Evolutionary conservation across 345 rosid genomes (phyloP).

Genomic region (Moringa oleifera): DNA sequence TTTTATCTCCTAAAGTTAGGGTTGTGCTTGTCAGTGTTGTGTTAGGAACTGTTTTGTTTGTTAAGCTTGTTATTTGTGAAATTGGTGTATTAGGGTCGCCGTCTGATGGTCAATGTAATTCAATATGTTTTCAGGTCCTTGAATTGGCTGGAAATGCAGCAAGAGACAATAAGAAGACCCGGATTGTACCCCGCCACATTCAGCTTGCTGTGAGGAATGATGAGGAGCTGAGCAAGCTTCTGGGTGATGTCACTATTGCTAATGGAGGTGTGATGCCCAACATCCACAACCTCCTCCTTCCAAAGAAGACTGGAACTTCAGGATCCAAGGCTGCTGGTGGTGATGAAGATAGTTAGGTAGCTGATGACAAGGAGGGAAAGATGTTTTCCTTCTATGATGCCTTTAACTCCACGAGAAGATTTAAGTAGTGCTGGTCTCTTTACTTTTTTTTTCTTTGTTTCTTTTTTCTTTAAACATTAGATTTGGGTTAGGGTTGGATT

Average conservation of each 20-base stretch:
- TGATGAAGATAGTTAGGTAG: slow-evolving; percentile 39
- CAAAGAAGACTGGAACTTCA: slow-evolving; percentile 76
- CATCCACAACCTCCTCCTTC: slow-evolving; percentile 90
- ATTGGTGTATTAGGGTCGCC: neutral
- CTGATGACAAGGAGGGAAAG: neutral
- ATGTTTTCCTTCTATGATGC: neutral
- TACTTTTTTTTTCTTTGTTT: neutral
- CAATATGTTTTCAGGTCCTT: slow-evolving; percentile 42
- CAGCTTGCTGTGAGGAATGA: slow-evolving; percentile 87
- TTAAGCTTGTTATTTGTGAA: too few species aligned
- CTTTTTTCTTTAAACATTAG: neutral
- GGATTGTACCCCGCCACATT: slow-evolving; percentile 90
- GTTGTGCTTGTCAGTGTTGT: neutral
- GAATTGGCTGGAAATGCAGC: slow-evolving; percentile 92
- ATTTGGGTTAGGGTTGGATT: neutral
- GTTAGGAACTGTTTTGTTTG: too few species aligned
- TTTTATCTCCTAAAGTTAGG: neutral
- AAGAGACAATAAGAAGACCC: slow-evolving; percentile 84
- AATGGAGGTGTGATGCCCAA: slow-evolving; percentile 98
- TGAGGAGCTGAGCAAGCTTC: slow-evolving; percentile 94
- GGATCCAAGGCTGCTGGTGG: slow-evolving; percentile 55
- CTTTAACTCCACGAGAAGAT: neutral
- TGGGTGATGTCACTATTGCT: slow-evolving; percentile 90
- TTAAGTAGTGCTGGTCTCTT: neutral
- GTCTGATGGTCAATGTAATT: neutral